Evolutionary conservation across 1,284 basidiomycete genomes (phyloP).

Genomic region (Nidula niveotomentosa): DNA sequence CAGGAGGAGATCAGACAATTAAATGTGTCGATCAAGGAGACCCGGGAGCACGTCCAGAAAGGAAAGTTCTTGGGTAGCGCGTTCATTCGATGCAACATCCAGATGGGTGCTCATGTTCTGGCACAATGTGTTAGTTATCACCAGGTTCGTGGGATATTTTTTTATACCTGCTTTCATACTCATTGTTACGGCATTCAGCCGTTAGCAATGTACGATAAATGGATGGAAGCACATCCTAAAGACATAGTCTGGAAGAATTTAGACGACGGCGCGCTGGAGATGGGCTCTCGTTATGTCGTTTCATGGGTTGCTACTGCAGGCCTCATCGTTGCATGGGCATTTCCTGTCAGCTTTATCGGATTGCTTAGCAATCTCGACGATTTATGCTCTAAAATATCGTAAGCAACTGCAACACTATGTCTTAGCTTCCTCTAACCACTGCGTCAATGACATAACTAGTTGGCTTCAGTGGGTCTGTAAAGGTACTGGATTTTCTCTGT

Average conservation of each 20-base stretch:
- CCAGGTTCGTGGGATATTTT: conserved; percentile 32
- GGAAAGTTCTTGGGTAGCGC: conserved; percentile 62
- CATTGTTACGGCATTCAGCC: conserved; percentile 27
- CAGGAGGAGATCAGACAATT: no score
- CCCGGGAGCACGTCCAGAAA: no score
- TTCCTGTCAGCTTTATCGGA: conserved; percentile 56
- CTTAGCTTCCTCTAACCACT: not conserved
- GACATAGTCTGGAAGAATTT: conserved; percentile 70
- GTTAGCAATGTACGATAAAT: conserved; percentile 59
- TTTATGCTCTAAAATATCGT: conserved; percentile 40
- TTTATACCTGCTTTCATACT: not conserved
- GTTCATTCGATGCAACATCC: conserved; percentile 81
- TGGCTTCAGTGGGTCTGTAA: conserved; percentile 68
- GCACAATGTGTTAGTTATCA: conserved; percentile 61
- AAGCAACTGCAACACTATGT: conserved; percentile 14
- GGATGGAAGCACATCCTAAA: conserved; percentile 66
- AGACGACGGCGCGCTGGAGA: conserved; percentile 49
- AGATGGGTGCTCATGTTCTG: conserved; percentile 76
- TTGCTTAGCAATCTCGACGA: conserved; percentile 44
- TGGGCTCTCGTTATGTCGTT: conserved; percentile 38
- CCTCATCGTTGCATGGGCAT: conserved; percentile 67
- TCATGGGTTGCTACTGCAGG: conserved; percentile 50
- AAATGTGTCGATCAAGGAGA: no score
- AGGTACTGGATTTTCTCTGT: conserved; percentile 14
- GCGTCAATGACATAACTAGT: conserved; percentile 10